Conservation (phyloP, 148 eudicot species). For the Camellia japonica region DNA sequence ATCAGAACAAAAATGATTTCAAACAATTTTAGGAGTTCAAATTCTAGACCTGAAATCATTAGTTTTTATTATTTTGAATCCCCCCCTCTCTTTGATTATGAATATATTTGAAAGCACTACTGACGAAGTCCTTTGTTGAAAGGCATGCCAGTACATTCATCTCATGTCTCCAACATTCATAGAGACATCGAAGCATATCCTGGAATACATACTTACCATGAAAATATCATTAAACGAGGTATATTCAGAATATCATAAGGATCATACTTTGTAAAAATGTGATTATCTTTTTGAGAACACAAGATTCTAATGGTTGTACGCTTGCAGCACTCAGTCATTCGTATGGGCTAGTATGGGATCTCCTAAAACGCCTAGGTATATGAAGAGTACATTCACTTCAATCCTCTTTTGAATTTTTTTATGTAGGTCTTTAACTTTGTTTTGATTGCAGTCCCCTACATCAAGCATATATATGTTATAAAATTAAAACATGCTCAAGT, state of each 20-base stretch:
- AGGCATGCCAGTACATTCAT: conserved; percentile 5
- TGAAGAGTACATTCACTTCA: background rate
- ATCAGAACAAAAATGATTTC: too few relatives aligned
- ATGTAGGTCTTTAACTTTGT: too few relatives aligned
- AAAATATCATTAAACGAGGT: conserved; percentile 4
- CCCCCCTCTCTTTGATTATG: too few relatives aligned
- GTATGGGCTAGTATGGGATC: conserved; percentile 2
- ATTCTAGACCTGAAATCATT: background rate
- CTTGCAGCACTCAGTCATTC: conserved; percentile 1
- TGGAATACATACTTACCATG: background rate
- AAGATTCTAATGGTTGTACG: background rate
- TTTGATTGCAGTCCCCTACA: too few relatives aligned
- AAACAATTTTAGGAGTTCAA: background rate
- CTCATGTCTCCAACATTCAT: background rate
- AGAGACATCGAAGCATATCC: conserved; percentile 6
- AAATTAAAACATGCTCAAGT: too few relatives aligned
- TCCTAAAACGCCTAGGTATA: conserved; percentile 10
- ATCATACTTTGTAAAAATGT: background rate
- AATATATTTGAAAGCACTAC: background rate
- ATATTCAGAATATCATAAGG: background rate
- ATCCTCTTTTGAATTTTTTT: background rate
- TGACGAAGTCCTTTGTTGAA: background rate
- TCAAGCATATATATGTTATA: too few relatives aligned
- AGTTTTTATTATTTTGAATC: too few relatives aligned
- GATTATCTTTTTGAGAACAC: background rate